These are phyloP conservation scores for Penicillium roqueforti DNA, from an alignment of 495 filamentous ascomycete genomes.

Conservation along the genomic window DNA sequence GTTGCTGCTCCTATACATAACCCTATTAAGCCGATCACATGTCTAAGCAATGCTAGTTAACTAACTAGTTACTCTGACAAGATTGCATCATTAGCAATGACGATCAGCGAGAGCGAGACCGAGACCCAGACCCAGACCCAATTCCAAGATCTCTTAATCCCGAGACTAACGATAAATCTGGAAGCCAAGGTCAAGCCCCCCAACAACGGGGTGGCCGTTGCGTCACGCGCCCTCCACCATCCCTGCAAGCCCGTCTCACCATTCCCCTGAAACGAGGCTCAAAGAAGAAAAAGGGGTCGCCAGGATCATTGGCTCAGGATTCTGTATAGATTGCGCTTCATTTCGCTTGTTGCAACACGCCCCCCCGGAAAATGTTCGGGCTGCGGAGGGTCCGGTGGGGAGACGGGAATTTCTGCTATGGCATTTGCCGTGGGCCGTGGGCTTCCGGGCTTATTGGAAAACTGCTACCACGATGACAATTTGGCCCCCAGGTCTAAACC, in stretches of 20 bases:
- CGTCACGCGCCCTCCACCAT: neutral
- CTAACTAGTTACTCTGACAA: too few relatives aligned
- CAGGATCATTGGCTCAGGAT: neutral
- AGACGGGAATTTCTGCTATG: slow-evolving; percentile 8
- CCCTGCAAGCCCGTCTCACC: neutral
- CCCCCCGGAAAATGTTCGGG: neutral
- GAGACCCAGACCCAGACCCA: neutral
- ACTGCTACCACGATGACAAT: too few relatives aligned
- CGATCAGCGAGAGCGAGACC: neutral
- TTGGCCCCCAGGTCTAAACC: too few relatives aligned
- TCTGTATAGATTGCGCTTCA: neutral
- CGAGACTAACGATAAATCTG: neutral
- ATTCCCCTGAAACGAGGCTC: slow-evolving; percentile 6
- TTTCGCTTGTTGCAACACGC: neutral
- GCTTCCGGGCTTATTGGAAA: too few relatives aligned
- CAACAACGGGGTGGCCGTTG: slow-evolving; percentile 1
- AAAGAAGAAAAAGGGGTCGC: neutral
- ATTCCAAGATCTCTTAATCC: neutral
- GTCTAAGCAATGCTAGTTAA: too few relatives aligned
- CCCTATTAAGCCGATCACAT: too few relatives aligned
- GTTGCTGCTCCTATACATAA: too few relatives aligned
- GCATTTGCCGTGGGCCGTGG: slow-evolving; percentile 13
- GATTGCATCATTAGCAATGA: too few relatives aligned
- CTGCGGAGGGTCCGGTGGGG: neutral
- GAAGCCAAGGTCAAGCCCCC: neutral